Percentiles rank a stretch among this genome's conserved stretches.
These are phyloP conservation scores for Colletotrichum trifolii DNA, from an alignment of 2,329 filamentous ascomycete genomes.

Conservation along the genomic window DNA sequence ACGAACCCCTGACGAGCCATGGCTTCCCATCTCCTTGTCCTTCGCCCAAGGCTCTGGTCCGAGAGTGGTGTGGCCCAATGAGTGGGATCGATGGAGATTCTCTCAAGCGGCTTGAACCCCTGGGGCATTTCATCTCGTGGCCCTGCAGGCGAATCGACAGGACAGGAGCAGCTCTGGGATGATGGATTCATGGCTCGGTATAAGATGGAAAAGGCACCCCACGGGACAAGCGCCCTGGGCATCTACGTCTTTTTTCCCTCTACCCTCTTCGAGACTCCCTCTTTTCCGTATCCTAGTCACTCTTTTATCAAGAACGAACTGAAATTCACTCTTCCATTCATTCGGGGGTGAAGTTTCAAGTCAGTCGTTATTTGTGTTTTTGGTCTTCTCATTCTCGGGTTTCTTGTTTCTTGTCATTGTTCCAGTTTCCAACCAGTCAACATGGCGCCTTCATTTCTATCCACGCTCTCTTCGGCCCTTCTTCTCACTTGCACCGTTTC, in stretches of 20 bases:
- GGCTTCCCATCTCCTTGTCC: not conserved
- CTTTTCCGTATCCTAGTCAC: conserved; percentile 22
- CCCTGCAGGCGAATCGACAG: conserved; percentile 22
- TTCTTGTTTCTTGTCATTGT: not conserved
- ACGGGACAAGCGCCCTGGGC: conserved; percentile 17
- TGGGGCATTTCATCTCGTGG: conserved; percentile 21
- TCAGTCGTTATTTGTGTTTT: conserved; percentile 21
- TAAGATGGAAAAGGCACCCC: conserved; percentile 24
- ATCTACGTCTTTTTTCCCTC: conserved; percentile 13
- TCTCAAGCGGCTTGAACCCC: conserved; percentile 17
- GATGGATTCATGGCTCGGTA: conserved; percentile 20
- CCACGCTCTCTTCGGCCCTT: conserved; percentile 34
- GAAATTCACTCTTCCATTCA: conserved; percentile 20
- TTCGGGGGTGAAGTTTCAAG: conserved; percentile 10
- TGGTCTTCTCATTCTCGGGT: not conserved
- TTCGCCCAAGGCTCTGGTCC: conserved; percentile 6
- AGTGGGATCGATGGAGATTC: conserved; percentile 17
- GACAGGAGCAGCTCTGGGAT: conserved; percentile 17
- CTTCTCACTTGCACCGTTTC: conserved; percentile 26
- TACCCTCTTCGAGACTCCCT: conserved; percentile 16
- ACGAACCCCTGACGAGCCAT: not conserved
- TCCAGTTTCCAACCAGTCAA: not conserved
- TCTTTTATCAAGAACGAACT: conserved; percentile 19
- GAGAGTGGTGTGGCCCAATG: conserved; percentile 11
- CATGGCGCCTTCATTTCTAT: conserved; percentile 37